phyloP scores from a whole-genome alignment of 2,329 filamentous ascomycete genomes.

The Tolypocladium tropicale region DNA sequence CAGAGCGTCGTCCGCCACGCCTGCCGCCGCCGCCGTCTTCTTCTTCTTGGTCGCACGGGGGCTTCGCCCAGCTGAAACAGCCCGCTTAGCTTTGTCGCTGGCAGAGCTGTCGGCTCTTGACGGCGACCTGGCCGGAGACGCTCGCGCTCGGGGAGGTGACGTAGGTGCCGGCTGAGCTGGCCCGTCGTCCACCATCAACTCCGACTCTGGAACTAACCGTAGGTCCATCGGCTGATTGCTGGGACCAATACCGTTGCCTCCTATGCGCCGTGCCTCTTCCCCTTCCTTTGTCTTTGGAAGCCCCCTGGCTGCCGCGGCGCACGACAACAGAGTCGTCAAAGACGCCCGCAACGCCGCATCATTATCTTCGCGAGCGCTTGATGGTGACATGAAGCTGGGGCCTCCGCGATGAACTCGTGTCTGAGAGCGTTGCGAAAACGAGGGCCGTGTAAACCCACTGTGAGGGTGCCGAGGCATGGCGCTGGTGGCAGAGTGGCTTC shows the following conservation, averaged over 20 bases:
- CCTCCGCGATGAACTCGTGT: conserved; percentile 33
- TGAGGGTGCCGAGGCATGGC: conserved; percentile 37
- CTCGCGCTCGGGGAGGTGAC: conserved; percentile 14
- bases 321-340: conserved; percentile 91
- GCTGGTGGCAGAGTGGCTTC: conserved; percentile 39
- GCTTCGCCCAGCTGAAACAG: conserved; percentile 27
- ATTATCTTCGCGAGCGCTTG: conserved; percentile 68
- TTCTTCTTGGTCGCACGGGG: conserved; percentile 49
- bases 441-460: conserved; percentile 39
- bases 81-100: conserved; percentile 40
- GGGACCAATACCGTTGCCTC: conserved; percentile 29
- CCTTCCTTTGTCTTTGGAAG: conserved; percentile 56
- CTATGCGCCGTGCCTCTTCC: conserved; percentile 21
- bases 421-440: conserved; percentile 37
- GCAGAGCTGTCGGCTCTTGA: conserved; percentile 11
- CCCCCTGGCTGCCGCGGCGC: conserved; percentile 78
- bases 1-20: conserved; percentile 25
- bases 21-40: conserved; percentile 29
- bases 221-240: conserved; percentile 47
- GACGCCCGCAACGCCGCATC: conserved; percentile 88
- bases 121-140: conserved; percentile 19
- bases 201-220: conserved; percentile 49
- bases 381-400: conserved; percentile 60
- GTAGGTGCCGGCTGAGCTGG: conserved; percentile 8
- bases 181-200: conserved; percentile 34